phyloP scores from a whole-genome alignment of 371 early-diverging fungal genomes.

The Chytridium lagenaria region DNA sequence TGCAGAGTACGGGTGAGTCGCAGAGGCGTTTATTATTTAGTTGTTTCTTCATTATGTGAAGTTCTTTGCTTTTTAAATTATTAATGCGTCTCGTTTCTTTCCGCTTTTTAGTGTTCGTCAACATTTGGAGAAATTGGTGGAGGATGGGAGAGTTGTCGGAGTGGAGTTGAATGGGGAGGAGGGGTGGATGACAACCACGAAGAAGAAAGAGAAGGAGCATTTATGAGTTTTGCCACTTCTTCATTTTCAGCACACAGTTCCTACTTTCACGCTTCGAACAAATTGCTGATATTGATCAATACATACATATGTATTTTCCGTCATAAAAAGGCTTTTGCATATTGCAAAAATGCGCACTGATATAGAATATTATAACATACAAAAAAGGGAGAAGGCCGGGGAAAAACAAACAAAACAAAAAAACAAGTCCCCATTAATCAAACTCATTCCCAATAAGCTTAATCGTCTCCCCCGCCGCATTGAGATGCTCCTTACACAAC shows the following conservation, averaged over 20 bases:
- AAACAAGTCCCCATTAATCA: too few relatives aligned
- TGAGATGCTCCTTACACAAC: constrained; percentile 30
- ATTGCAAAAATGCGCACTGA: too few relatives aligned
- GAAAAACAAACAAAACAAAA: too few relatives aligned
- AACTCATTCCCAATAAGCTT: constrained; percentile 51
- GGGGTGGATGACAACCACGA: not conserved
- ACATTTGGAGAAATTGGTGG: constrained; percentile 72
- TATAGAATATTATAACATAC: too few relatives aligned
- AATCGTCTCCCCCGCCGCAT: constrained; percentile 40
- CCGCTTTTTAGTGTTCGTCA: constrained; percentile 59
- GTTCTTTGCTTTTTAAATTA: not conserved
- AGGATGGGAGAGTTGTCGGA: constrained; percentile 54
- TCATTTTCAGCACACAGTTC: too few relatives aligned
- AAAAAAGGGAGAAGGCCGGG: too few relatives aligned
- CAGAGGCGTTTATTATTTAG: not conserved
- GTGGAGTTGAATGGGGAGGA: not conserved
- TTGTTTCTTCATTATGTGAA: not conserved
- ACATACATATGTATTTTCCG: too few relatives aligned
- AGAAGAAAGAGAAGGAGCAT: not conserved
- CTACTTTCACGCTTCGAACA: too few relatives aligned
- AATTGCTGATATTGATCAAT: too few relatives aligned
- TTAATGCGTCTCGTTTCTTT: not conserved
- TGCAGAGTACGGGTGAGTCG: constrained; percentile 56
- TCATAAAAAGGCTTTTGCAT: too few relatives aligned
- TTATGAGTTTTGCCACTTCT: not conserved